Percentiles rank a stretch among this genome's conserved stretches.
phyloP scores from a whole-genome alignment of 2,329 filamentous ascomycete genomes.

The Ceratocystis colombiana region DNA sequence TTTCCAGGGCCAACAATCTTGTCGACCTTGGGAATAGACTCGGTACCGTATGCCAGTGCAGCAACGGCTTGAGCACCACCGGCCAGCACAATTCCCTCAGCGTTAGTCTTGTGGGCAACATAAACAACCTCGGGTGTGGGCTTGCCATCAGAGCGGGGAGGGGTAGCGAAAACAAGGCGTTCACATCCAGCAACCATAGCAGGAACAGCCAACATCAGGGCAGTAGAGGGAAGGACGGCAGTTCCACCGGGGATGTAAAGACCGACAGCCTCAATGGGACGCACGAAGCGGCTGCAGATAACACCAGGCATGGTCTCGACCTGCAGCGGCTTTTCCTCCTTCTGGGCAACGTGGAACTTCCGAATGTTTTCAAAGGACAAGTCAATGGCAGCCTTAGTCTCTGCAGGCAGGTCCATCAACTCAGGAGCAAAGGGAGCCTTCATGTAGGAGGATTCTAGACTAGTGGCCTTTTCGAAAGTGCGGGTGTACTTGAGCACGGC shows the following conservation, averaged over 20 bases:
- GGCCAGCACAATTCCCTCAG: slow-evolving; percentile 89
- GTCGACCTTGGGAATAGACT: slow-evolving; percentile 90
- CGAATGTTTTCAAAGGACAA: slow-evolving; percentile 87
- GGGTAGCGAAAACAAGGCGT: slow-evolving; percentile 87
- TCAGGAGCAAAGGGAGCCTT: slow-evolving; percentile 76
- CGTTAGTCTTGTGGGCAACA: slow-evolving; percentile 90
- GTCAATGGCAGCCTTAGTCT: slow-evolving; percentile 89
- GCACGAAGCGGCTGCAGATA: slow-evolving; percentile 80
- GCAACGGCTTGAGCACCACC: slow-evolving; percentile 93
- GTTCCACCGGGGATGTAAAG: slow-evolving; percentile 94
- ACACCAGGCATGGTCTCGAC: slow-evolving; percentile 99
- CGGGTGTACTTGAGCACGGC: slow-evolving; percentile 88
- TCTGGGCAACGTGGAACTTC: slow-evolving; percentile 87
- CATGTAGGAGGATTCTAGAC: slow-evolving; percentile 77
- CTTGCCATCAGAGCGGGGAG: slow-evolving; percentile 77
- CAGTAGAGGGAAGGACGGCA: slow-evolving; percentile 91
- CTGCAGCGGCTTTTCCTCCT: slow-evolving; percentile 66
- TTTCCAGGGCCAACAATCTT: slow-evolving; percentile 97
- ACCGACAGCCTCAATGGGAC: slow-evolving; percentile 91
- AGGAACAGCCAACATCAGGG: slow-evolving; percentile 94
- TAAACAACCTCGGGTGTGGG: slow-evolving; percentile 97
- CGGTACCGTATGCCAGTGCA: slow-evolving; percentile 93
- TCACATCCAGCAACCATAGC: slow-evolving; percentile 96
- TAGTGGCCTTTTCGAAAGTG: slow-evolving; percentile 95
- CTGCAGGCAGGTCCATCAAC: slow-evolving; percentile 73